These are phyloP conservation scores for Psilocybe azurescens DNA, from an alignment of 768 basidiomycete genomes.

Conservation along the genomic window DNA sequence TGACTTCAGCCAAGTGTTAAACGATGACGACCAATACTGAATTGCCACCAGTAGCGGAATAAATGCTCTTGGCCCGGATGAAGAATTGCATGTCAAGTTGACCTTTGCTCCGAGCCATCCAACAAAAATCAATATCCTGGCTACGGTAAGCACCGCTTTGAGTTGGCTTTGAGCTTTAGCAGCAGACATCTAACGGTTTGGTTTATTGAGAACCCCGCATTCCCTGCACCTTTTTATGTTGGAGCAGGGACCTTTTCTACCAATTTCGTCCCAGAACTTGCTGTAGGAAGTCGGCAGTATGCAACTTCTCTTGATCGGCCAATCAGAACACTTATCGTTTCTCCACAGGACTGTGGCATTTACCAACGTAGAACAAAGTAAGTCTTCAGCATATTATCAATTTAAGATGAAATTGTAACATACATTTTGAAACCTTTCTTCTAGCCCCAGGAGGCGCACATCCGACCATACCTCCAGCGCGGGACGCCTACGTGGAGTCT, in stretches of 20 bases:
- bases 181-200: too few species aligned
- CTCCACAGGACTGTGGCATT: slow-evolving; percentile 36
- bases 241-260: slow-evolving; percentile 34
- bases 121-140: slow-evolving; percentile 37
- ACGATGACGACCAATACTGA: background rate
- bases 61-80: slow-evolving; percentile 33
- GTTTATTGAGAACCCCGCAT: slow-evolving; percentile 40
- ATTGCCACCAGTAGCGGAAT: slow-evolving; percentile 36
- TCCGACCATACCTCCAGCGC: slow-evolving; percentile 30
- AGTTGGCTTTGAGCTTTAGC: too few species aligned
- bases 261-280: slow-evolving; percentile 10
- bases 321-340: background rate
- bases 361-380: slow-evolving; percentile 43
- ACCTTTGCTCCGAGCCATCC: slow-evolving; percentile 25
- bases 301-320: slow-evolving; percentile 15
- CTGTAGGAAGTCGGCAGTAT: slow-evolving; percentile 21
- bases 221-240: slow-evolving; percentile 42
- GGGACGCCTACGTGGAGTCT: slow-evolving; percentile 40
- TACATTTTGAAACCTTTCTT: background rate
- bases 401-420: background rate
- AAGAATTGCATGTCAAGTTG: slow-evolving; percentile 39
- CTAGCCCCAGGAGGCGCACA: slow-evolving; percentile 38
- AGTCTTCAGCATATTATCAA: slow-evolving; percentile 7
- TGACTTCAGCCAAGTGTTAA: too few species aligned
- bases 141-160: slow-evolving; percentile 32